phyloP scores from a whole-genome alignment of 2,329 filamentous ascomycete genomes.

The Nectriaceae sp. region DNA sequence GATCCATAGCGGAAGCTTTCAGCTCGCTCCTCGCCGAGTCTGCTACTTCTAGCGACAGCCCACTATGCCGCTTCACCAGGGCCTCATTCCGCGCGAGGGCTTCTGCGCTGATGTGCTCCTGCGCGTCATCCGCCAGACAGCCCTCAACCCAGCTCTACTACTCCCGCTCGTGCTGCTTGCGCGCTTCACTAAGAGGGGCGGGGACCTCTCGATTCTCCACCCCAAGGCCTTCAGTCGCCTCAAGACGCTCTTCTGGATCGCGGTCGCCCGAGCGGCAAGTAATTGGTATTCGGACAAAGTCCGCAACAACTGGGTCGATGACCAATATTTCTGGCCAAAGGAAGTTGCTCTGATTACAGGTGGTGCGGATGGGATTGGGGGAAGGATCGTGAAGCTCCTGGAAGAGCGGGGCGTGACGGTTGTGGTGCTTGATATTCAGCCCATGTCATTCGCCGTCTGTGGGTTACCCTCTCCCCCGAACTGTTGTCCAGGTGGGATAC shows the following conservation, averaged over 20 bases:
- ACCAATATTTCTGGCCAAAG: slow-evolving; percentile 63
- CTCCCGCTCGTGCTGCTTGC: slow-evolving; percentile 64
- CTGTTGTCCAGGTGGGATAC: not conserved
- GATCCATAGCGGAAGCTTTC: no score
- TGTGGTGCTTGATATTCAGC: slow-evolving; percentile 70
- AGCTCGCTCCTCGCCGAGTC: not conserved
- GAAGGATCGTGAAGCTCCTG: slow-evolving; percentile 64
- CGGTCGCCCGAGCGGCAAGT: slow-evolving; percentile 29
- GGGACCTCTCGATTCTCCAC: slow-evolving; percentile 54
- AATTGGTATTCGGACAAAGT: slow-evolving; percentile 35
- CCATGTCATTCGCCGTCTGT: slow-evolving; percentile 55
- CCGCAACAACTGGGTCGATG: slow-evolving; percentile 38
- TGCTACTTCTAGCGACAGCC: not conserved
- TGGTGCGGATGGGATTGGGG: slow-evolving; percentile 73
- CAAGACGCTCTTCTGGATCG: slow-evolving; percentile 33
- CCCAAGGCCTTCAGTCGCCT: slow-evolving; percentile 53
- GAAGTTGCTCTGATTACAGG: slow-evolving; percentile 77
- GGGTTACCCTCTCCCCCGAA: slow-evolving; percentile 25
- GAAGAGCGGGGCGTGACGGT: slow-evolving; percentile 66
- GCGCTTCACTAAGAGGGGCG: slow-evolving; percentile 64
- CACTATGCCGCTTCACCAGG: slow-evolving; percentile 47
- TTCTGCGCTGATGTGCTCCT: slow-evolving; percentile 63
- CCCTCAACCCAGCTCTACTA: slow-evolving; percentile 65
- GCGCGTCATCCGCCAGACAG: slow-evolving; percentile 58
- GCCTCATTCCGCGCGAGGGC: slow-evolving; percentile 57